Evolutionary conservation across 2,329 filamentous ascomycete species (phyloP), one percentile per base, ranked within the genome.

Genomic region (Apiospora aurea): DNA sequence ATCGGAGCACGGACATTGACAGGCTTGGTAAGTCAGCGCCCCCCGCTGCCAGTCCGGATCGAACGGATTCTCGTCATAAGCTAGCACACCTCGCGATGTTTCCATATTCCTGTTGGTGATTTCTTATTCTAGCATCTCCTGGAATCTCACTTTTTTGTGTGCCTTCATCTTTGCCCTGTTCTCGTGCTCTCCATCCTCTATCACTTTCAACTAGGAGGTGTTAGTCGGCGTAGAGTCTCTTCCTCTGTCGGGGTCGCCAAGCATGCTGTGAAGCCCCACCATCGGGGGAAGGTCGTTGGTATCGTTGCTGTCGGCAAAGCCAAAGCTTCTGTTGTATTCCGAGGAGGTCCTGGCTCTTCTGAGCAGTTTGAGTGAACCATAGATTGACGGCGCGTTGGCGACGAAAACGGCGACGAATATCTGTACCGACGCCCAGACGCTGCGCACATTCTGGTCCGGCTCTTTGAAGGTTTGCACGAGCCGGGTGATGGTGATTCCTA

Each of bases 361-460:
- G 0, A 64, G 29, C 1, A 64, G 8, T 11, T 78, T 76, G 11
- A 79, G 64, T 3, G 76, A 77, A 2, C 79, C 79, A 68, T 80
- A 80, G 24, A 80, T 74, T 6, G 74, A 77, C 0, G 79, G 79
- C 26, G 77, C 75, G 51, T 80, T 80, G 10, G 77, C 78, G 8
- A 80, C 78, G 47, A 79, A 79, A 16, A 76, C 76, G 24, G 78
- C 76, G 14, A 79, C 78, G 2, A 77, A 66, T 69, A 79, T 77
- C 67, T 80, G 78, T 13, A 79, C 73, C 4, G 78, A 78, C 4
- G 78, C 78, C 78, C 78, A 79, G 1, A 80, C 34, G n/a, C 75
- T 77, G 7, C 79, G 74, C 0, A 73, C 77, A 1, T 72, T 74
- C 66, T 79, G 78, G 76, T 77, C 18, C 76, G 57, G 57, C 10